Percentiles rank a stretch among this genome's conserved stretches.
These are phyloP conservation scores for Austroboletus niveus DNA, from an alignment of 1,284 basidiomycete species.

Conservation along the genomic window DNA sequence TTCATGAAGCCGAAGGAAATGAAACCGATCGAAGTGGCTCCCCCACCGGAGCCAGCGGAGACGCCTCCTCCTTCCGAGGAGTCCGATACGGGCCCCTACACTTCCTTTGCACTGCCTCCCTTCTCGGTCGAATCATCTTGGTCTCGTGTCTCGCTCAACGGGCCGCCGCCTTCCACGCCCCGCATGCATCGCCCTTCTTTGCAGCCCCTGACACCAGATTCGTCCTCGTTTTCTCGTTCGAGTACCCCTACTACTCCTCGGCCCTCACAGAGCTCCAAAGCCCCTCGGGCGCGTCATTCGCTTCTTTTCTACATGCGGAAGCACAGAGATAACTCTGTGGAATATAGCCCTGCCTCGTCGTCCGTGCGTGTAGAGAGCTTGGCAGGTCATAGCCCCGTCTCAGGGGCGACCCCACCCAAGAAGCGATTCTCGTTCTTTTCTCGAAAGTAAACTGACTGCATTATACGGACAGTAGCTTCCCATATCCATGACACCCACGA, in stretches of 20 bases:
- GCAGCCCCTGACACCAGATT: conserved; percentile 30
- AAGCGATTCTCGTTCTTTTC: conserved; percentile 32
- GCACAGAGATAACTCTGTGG: conserved; percentile 16
- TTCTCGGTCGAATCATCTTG: conserved; percentile 23
- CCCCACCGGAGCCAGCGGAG: conserved; percentile 20
- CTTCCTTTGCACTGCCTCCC: conserved; percentile 30
- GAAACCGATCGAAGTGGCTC: conserved; percentile 28
- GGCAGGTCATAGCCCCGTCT: conserved; percentile 6
- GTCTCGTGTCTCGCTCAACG: conserved; percentile 18
- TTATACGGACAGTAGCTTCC: conserved; percentile 14
- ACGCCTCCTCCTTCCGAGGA: conserved; percentile 28
- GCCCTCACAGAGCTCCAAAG: conserved; percentile 25
- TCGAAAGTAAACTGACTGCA: conserved; percentile 25
- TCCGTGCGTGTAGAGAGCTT: conserved; percentile 22
- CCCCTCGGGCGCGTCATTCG: conserved; percentile 26
- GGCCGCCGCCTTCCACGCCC: conserved; percentile 24
- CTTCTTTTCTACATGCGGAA: conserved; percentile 35
- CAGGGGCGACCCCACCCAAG: conserved; percentile 14
- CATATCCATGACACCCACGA: conserved; percentile 18
- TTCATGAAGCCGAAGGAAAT: conserved; percentile 33
- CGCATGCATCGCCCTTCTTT: conserved; percentile 25
- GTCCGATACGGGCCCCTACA: conserved; percentile 33
- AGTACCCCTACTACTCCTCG: conserved; percentile 31
- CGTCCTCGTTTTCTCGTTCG: conserved; percentile 32
- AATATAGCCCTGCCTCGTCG: conserved; percentile 28